Evolutionary conservation across 1,284 basidiomycete species (phyloP).

Genomic region (Boletellus deceptivus): DNA sequence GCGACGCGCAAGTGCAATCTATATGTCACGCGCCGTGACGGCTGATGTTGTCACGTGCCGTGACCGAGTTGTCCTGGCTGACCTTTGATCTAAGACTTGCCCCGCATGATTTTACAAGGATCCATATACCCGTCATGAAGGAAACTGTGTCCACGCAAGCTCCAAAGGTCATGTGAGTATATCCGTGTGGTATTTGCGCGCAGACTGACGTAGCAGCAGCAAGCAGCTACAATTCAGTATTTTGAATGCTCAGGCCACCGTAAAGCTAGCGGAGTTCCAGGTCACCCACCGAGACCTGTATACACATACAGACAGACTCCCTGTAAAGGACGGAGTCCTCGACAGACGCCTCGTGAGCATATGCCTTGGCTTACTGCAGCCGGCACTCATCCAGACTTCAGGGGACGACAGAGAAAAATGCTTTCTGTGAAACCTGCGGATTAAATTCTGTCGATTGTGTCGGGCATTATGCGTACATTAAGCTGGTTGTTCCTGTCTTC

Average conservation of each 20-base stretch:
- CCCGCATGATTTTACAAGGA: not conserved
- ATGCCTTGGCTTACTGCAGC: not conserved
- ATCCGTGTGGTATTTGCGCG: not conserved
- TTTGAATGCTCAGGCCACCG: slow-evolving; percentile 89
- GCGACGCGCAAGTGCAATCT: slow-evolving; percentile 55
- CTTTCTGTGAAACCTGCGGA: slow-evolving; percentile 94
- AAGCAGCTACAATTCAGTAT: slow-evolving; percentile 95
- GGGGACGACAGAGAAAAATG: slow-evolving; percentile 95
- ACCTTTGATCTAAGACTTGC: too few species aligned
- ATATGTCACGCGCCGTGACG: slow-evolving; percentile 21
- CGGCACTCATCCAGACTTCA: slow-evolving; percentile 34
- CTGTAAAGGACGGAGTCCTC: slow-evolving; percentile 89
- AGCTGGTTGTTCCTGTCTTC: slow-evolving; percentile 93
- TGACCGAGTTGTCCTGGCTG: not conserved
- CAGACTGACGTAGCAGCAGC: slow-evolving; percentile 42
- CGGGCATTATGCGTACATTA: slow-evolving; percentile 97
- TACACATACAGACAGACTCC: slow-evolving; percentile 73
- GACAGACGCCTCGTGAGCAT: slow-evolving; percentile 81
- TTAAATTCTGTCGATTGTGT: slow-evolving; percentile 93
- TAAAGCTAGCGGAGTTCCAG: slow-evolving; percentile 92
- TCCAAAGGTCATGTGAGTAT: slow-evolving; percentile 86
- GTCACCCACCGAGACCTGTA: slow-evolving; percentile 91
- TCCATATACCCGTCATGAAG: slow-evolving; percentile 58
- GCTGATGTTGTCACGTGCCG: slow-evolving; percentile 17
- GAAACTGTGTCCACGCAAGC: slow-evolving; percentile 83